Conservation (phyloP, 2,329 filamentous ascomycete species). For the Parascedosporium putredinis region DNA sequence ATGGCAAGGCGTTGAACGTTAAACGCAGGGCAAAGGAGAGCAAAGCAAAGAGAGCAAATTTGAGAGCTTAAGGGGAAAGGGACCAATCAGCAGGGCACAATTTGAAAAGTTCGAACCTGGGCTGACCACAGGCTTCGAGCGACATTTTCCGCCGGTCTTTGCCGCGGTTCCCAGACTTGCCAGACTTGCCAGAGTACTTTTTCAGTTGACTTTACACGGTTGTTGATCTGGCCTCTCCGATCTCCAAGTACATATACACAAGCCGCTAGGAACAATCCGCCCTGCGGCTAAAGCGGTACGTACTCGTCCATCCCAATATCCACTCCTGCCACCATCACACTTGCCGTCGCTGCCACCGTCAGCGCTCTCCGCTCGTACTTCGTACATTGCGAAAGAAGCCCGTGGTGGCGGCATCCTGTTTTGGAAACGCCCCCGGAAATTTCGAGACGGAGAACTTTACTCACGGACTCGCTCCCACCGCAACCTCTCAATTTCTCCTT, state of each 20-base stretch:
- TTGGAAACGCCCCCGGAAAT: slow-evolving; percentile 1
- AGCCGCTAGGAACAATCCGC: too few relatives aligned
- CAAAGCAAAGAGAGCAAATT: too few relatives aligned
- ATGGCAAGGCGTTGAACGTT: too few relatives aligned
- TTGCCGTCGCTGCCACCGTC: too few relatives aligned
- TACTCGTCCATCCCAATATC: too few relatives aligned
- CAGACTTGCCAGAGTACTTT: background rate
- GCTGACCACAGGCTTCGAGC: background rate
- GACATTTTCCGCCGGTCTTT: slow-evolving; percentile 1
- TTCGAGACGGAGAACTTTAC: background rate
- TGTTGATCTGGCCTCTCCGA: background rate
- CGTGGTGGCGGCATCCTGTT: slow-evolving; percentile 1
- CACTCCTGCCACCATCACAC: too few relatives aligned
- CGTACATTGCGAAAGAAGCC: too few relatives aligned
- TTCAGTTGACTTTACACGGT: too few relatives aligned
- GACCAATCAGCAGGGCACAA: background rate
- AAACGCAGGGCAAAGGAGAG: too few relatives aligned
- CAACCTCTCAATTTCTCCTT: background rate
- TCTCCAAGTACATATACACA: too few relatives aligned
- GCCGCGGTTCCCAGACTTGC: background rate
- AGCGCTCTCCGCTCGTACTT: too few relatives aligned
- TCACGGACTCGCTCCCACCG: background rate
- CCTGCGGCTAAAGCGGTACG: too few relatives aligned
- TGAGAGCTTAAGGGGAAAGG: background rate
- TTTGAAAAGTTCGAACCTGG: slow-evolving; percentile 2